Evolutionary conservation across 352 stramenopile species (phyloP).

Genomic region (Phytophthora melonis): DNA sequence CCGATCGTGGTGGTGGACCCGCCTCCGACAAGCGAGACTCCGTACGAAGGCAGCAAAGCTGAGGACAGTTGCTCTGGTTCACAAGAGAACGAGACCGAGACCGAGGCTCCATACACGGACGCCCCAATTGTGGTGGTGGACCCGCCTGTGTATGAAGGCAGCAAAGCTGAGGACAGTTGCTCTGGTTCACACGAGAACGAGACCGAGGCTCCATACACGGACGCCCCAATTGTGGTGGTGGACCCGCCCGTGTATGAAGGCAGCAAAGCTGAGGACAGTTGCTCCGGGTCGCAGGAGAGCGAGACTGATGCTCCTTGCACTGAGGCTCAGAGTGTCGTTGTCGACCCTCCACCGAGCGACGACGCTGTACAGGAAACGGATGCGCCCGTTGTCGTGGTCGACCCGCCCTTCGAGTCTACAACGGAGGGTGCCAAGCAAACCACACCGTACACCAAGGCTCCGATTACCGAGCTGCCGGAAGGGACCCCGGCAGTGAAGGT

Average conservation of each 20-base stretch:
- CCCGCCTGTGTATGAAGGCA: conserved; percentile 8
- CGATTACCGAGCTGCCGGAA: neutral
- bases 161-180: conserved; percentile 13
- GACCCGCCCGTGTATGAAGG: conserved; percentile 12
- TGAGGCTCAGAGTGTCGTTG: conserved; percentile 2
- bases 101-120: neutral
- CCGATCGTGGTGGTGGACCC: conserved; percentile 9
- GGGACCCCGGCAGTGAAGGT: no score
- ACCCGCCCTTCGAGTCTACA: neutral
- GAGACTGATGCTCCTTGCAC: conserved; percentile 2
- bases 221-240: conserved; percentile 8
- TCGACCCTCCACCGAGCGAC: conserved; percentile 11
- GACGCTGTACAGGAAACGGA: neutral
- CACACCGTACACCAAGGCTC: neutral
- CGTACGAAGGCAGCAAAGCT: conserved; percentile 1
- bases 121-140: conserved; percentile 14
- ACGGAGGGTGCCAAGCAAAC: no score
- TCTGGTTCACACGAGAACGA: neutral
- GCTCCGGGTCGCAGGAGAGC: neutral
- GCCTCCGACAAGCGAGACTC: conserved; percentile 5
- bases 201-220: conserved; percentile 2
- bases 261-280: neutral
- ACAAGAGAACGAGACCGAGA: neutral
- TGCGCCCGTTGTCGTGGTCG: neutral
- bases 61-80: neutral